Percentiles rank a stretch among this genome's conserved stretches.
These are phyloP conservation scores for Claviceps sp. DNA, from an alignment of 2,329 filamentous ascomycete genomes.

Conservation along the genomic window DNA sequence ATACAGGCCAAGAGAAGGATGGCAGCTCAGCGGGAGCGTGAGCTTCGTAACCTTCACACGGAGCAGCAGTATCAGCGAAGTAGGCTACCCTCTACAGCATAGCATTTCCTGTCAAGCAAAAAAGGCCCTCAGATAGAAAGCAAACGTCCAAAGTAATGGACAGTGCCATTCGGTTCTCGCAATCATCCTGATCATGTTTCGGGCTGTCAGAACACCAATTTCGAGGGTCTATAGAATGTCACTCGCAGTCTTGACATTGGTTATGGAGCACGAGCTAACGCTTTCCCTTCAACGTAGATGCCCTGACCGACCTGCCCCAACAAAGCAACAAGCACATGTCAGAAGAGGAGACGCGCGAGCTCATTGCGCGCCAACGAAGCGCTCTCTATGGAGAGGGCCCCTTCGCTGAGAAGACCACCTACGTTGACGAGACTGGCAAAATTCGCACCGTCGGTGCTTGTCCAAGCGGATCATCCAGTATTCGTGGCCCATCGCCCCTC, in stretches of 20 bases:
- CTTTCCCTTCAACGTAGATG: conserved; percentile 31
- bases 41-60: conserved; percentile 98
- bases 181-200: conserved; percentile 6
- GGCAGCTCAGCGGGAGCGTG: conserved; percentile 96
- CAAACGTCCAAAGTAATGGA: conserved; percentile 15
- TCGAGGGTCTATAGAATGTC: conserved; percentile 3
- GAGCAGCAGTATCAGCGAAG: conserved; percentile 99
- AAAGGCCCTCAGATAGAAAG: conserved; percentile 25
- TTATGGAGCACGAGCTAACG: conserved; percentile 24
- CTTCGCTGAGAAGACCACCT: conserved; percentile 53
- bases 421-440: conserved; percentile 54
- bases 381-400: conserved; percentile 74
- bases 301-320: conserved; percentile 31
- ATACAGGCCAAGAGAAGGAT: conserved; percentile 98
- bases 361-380: conserved; percentile 91
- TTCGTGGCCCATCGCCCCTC: conserved; percentile 67
- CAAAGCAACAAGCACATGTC: conserved; percentile 64
- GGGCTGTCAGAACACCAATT: neutral
- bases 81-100: conserved; percentile 71
- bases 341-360: conserved; percentile 88
- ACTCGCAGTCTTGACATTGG: conserved; percentile 6
- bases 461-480: conserved; percentile 46
- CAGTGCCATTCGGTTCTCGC: conserved; percentile 9
- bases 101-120: conserved; percentile 33
- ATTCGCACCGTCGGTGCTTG: conserved; percentile 54